These are phyloP conservation scores for Leucoagaricus sp. DNA, from an alignment of 1,284 basidiomycete genomes.

Conservation along the genomic window DNA sequence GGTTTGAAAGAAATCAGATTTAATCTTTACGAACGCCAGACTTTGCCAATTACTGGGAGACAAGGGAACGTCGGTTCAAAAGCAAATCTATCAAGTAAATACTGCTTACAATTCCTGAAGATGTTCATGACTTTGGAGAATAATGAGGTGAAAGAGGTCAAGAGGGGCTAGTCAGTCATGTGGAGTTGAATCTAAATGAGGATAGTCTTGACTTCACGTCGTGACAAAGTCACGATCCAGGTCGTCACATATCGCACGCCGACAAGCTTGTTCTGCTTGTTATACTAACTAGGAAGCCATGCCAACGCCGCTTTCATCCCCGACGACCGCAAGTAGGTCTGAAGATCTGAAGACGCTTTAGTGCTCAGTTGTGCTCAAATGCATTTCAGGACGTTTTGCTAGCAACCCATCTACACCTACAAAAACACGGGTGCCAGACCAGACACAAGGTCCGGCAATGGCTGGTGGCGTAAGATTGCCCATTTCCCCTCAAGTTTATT, in stretches of 20 bases:
- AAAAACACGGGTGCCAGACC: neutral
- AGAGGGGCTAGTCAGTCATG: conserved; percentile 16
- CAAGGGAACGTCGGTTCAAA: neutral
- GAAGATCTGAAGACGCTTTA: neutral
- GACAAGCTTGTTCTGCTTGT: neutral
- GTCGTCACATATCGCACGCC: conserved; percentile 19
- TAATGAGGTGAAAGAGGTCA: conserved; percentile 17
- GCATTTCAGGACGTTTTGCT: neutral
- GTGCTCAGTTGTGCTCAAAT: neutral
- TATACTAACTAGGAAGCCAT: neutral
- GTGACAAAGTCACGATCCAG: conserved; percentile 36
- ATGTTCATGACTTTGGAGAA: conserved; percentile 43
- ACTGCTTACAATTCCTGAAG: conserved; percentile 74
- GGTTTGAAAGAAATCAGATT: conserved; percentile 10
- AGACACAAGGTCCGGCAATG: neutral
- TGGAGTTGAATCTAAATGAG: conserved; percentile 16
- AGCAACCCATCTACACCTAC: conserved; percentile 9
- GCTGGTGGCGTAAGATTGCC: conserved; percentile 8
- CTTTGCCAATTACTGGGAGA: conserved; percentile 81
- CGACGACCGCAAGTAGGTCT: neutral
- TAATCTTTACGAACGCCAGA: conserved; percentile 78
- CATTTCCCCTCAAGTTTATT: too few species aligned
- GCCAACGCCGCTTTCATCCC: neutral
- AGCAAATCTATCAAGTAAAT: neutral
- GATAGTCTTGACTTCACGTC: conserved; percentile 29